These are phyloP conservation scores for Podospora sp. DNA, from an alignment of 495 filamentous ascomycete genomes.

Conservation along the genomic window DNA sequence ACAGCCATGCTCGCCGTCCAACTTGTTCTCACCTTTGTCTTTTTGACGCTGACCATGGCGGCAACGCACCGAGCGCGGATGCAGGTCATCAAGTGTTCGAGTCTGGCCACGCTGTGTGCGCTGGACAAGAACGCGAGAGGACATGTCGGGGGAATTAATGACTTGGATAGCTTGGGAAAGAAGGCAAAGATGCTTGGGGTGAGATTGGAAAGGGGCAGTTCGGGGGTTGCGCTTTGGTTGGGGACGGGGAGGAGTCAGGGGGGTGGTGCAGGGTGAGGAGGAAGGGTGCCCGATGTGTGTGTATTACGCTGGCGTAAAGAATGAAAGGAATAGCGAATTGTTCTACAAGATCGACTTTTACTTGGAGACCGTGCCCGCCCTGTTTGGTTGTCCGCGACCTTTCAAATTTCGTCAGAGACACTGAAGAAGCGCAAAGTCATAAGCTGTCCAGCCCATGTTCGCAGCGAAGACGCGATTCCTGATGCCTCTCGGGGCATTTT, in stretches of 20 bases:
- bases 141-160: conserved; percentile 15
- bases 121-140: conserved; percentile 22
- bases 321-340: no score
- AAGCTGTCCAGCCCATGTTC: no score
- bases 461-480: no score
- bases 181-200: conserved; percentile 14
- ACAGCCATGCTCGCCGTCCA: conserved; percentile 24
- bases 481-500: no score
- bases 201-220: conserved; percentile 1
- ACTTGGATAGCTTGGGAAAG: conserved; percentile 4
- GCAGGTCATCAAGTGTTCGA: conserved; percentile 30
- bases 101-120: conserved; percentile 25
- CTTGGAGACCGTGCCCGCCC: no score
- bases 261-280: not conserved
- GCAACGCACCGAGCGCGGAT: conserved; percentile 20
- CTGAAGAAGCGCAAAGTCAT: no score
- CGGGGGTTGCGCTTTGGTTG: conserved; percentile 10
- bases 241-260: not conserved
- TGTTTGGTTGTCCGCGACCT: no score
- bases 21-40: conserved; percentile 16
- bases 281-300: not conserved
- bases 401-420: no score
- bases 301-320: no score
- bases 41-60: conserved; percentile 13
- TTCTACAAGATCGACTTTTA: no score